These are phyloP conservation scores for Przewalskia tangutica DNA, from an alignment of 257 asterid species.

Conservation along the genomic window DNA sequence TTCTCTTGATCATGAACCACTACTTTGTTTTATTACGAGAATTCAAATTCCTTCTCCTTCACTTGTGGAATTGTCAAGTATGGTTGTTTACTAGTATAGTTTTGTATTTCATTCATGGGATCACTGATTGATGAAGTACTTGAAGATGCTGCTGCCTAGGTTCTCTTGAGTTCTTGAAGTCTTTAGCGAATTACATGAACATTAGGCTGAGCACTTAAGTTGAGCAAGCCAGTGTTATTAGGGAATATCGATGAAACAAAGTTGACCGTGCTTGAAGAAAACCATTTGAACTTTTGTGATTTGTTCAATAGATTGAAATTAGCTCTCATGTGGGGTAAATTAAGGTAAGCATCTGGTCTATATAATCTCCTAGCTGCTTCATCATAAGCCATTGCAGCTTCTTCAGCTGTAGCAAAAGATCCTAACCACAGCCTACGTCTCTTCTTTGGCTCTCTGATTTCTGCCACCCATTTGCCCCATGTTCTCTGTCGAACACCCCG, in stretches of 20 bases:
- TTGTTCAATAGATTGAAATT: conserved; percentile 76
- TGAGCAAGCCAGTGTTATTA: conserved; percentile 49
- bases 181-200: conserved; percentile 84
- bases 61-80: conserved; percentile 8
- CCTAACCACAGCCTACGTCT: conserved; percentile 88
- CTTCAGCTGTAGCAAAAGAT: conserved; percentile 87
- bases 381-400: conserved; percentile 96
- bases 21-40: conserved; percentile 15
- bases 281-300: conserved; percentile 88
- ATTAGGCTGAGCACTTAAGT: conserved; percentile 75
- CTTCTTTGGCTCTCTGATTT: conserved; percentile 45
- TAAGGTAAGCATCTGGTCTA: conserved; percentile 89
- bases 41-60: conserved; percentile 29
- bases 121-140: conserved; percentile 36
- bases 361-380: conserved; percentile 90
- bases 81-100: conserved; percentile 16
- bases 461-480: conserved; percentile 47
- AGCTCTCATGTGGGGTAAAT: conserved; percentile 73
- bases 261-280: conserved; percentile 33
- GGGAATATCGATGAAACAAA: conserved; percentile 23
- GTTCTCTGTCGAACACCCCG: conserved; percentile 89
- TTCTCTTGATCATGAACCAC: conserved; percentile 25
- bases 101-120: conserved; percentile 22
- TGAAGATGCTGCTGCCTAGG: conserved; percentile 28
- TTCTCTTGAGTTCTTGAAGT: conserved; percentile 76